These are phyloP conservation scores for Hanseniaspora guilliermondii DNA, from an alignment of 805 yeast genomes.

Conservation along the genomic window DNA sequence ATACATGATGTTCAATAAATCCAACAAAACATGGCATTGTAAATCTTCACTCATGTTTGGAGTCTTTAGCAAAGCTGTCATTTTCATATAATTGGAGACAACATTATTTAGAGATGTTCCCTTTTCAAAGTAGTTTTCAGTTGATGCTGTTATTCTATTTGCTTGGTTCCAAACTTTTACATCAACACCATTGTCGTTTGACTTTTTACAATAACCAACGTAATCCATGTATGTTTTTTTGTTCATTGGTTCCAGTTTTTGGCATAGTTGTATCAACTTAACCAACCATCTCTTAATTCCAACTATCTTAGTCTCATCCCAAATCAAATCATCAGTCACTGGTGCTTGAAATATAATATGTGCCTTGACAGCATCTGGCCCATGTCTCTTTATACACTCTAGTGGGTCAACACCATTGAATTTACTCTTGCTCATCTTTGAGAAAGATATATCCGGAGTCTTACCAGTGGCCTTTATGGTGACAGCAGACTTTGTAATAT, in stretches of 20 bases:
- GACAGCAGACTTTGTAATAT: constrained; percentile 32
- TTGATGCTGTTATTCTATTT: constrained; percentile 35
- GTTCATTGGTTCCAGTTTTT: neutral
- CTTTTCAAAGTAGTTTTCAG: constrained; percentile 48
- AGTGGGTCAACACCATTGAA: constrained; percentile 88
- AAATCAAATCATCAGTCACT: constrained; percentile 60
- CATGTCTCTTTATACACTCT: constrained; percentile 58
- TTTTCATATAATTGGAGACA: constrained; percentile 80
- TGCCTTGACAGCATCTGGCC: constrained; percentile 91
- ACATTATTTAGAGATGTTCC: constrained; percentile 67
- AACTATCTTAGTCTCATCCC: constrained; percentile 81
- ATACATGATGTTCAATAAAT: constrained; percentile 49
- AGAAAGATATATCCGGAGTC: constrained; percentile 48
- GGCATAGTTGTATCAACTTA: constrained; percentile 32
- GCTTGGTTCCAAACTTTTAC: constrained; percentile 45
- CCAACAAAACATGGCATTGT: constrained; percentile 38
- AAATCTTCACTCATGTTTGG: constrained; percentile 34
- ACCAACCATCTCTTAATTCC: constrained; percentile 83
- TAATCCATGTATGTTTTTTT: neutral
- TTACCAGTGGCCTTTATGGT: constrained; percentile 38
- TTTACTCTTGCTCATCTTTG: constrained; percentile 95
- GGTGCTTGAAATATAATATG: constrained; percentile 91
- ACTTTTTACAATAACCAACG: neutral
- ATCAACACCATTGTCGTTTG: constrained; percentile 33
- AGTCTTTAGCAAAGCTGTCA: constrained; percentile 34